Evolutionary conservation across 176 grass and related monocot species (phyloP).

Genomic region (Rhynchospora tenuis): DNA sequence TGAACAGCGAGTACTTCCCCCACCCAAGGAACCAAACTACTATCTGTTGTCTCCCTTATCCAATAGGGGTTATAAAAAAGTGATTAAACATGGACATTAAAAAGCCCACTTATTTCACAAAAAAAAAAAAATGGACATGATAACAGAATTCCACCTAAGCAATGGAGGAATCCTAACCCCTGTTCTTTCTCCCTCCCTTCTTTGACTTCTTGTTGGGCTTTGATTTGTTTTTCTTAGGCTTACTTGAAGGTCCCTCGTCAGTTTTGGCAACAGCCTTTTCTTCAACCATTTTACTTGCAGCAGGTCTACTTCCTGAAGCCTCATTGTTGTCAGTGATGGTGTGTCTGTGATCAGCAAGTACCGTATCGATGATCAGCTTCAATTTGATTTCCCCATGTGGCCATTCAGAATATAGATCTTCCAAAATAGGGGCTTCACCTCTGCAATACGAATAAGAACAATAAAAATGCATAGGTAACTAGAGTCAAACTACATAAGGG

Average conservation of each 20-base stretch:
- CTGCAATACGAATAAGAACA: background rate
- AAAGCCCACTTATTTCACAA: too few species aligned
- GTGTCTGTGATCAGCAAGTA: background rate
- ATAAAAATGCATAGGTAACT: background rate
- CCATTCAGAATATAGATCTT: slow-evolving; percentile 4
- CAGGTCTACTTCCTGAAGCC: background rate
- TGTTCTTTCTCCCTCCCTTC: background rate
- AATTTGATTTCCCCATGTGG: slow-evolving; percentile 4
- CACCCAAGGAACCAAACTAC: too few species aligned
- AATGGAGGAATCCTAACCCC: background rate
- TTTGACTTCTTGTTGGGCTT: background rate
- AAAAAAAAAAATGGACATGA: background rate
- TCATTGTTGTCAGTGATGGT: background rate
- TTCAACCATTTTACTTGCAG: background rate
- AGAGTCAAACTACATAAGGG: background rate
- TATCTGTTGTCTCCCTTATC: background rate
- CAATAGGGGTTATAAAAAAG: background rate
- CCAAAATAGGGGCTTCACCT: background rate
- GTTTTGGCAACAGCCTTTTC: background rate
- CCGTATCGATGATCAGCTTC: background rate
- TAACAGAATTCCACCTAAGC: background rate
- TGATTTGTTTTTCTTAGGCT: background rate
- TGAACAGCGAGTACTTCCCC: too few species aligned
- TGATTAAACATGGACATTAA: too few species aligned
- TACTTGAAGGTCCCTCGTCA: background rate